Base-by-base conservation (phyloP, 257 asterid species). In the Penstemon davidsonii region DNA sequence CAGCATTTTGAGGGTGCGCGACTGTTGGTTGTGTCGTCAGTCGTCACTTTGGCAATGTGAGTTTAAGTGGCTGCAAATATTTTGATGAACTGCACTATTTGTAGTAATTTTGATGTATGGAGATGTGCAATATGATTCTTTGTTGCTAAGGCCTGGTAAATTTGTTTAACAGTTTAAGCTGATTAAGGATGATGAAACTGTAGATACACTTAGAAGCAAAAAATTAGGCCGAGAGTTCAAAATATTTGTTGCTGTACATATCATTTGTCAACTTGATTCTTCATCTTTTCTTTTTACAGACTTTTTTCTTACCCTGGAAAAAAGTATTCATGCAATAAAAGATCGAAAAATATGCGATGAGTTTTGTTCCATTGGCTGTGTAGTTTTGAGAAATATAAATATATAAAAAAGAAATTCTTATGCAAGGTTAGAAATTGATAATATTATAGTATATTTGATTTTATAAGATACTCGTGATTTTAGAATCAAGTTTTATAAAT, bases 241-340 rank as follows among this genome's bases (percentile, higher is more conserved):
- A 36, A 70, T 60, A 54, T 65, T 70, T 12, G 42, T 73, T 69
- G 40, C 41, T 58, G 80, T 76, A 63, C 68, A 73, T 61, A 67
- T 56, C 73, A 53, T 61, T 25, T 25, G 64, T 57, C 50, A 45
- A 36, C 43, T 42, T 15, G 65, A 70, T 69, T 71, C 46, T 51
- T 55, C 67, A 68, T 53, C 70, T 70, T 63, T 33, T n/a, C 40
- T 25, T 51, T 36, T 72, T 61, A 62, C 68, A 69, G 55, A 45
- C 66, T n/a, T 55, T 18, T 6, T 18, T 19, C 59, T 25, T 11
- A n/a, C n/a, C n/a, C n/a, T n/a, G n/a, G n/a, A 19, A 13, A 6
- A 9, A 49, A 61, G 39, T 25, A 25, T 25, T 25, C 33, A 25
- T 1, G 33, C 33, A 25, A 25, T 25, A 25, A 25, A 25, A 25